These are phyloP conservation scores for Zygoascus hellenicus DNA, from an alignment of 1,139 yeast genomes.

Conservation along the genomic window DNA sequence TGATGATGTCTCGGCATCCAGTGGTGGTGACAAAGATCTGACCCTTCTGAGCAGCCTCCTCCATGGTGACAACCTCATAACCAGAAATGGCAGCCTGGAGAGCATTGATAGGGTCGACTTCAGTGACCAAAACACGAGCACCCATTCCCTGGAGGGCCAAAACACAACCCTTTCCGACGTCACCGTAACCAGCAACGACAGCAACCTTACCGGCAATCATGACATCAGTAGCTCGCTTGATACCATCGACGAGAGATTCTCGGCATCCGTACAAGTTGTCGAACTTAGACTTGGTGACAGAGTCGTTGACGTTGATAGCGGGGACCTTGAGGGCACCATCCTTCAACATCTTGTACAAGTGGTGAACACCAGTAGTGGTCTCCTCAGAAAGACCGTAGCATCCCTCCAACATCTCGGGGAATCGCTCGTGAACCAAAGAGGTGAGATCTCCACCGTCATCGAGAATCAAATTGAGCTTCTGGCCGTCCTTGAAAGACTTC, in stretches of 20 bases:
- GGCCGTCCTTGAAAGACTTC: slow-evolving; percentile 94
- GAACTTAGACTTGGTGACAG: slow-evolving; percentile 98
- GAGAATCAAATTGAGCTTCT: slow-evolving; percentile 93
- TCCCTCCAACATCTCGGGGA: slow-evolving; percentile 95
- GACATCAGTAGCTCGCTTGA: slow-evolving; percentile 99
- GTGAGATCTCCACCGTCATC: slow-evolving; percentile 99
- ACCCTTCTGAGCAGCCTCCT: slow-evolving; percentile 87
- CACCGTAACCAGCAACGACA: slow-evolving; percentile 99
- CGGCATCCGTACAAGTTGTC: slow-evolving; percentile 99
- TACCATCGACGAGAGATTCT: slow-evolving; percentile 98
- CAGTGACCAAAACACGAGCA: slow-evolving; percentile 97
- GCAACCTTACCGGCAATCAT: slow-evolving; percentile 99
- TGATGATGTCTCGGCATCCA: slow-evolving; percentile 98
- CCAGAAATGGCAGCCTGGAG: slow-evolving; percentile 99
- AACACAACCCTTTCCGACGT: slow-evolving; percentile 99
- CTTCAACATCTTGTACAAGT: slow-evolving; percentile 92
- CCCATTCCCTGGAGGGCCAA: slow-evolving; percentile 99
- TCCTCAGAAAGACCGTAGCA: slow-evolving; percentile 98
- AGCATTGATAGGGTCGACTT: slow-evolving; percentile 98
- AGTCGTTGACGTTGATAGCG: slow-evolving; percentile 98
- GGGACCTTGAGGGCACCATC: slow-evolving; percentile 93
- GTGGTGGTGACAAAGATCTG: slow-evolving; percentile 99
- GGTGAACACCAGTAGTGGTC: slow-evolving; percentile 99
- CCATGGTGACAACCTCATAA: slow-evolving; percentile 95
- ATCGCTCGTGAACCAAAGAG: slow-evolving; percentile 92